Base-by-base conservation (phyloP, 2,329 filamentous ascomycete genomes). In the Alternaria sp. region DNA sequence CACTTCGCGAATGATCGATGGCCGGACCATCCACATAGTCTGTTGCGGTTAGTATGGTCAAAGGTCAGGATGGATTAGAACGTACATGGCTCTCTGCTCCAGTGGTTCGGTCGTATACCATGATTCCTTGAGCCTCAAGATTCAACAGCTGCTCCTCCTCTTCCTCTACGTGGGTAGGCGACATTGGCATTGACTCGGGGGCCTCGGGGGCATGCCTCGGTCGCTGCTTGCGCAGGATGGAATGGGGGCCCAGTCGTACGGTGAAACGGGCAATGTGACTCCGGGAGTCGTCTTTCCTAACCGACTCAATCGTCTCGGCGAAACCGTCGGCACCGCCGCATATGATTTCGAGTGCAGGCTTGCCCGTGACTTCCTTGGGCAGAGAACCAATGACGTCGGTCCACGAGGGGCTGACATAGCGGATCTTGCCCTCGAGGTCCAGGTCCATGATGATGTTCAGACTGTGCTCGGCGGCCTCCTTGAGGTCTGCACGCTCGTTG, bases 21-120 rank as follows among this genome's bases (percentile, higher is more conserved):
- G 96, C 68, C 96, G 92, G 70, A 99, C 89, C 93, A 99, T 99
- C 96, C 96, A 99, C 96, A 99, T 99, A 17, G 93, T 97, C 93
- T 97, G 73, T 55, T 63, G 58, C 25, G n/a, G 61, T 80, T 69
- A 80, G 69, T 61, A 63, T 43, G n/a, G 8, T n/a, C 21, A 51
- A 50, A 64, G 7, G 10, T 23, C 10, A 25, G 19, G 9, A 47
- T n/a, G 45, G 13, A 25, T 47, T 32, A 9, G 12, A 43, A 86
- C 92, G 85, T 87, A 96, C 93, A 85, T 98, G 95, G 75, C 93
- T 96, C 78, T 96, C 92, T 59, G 90, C 91, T 55, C 93, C 93
- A 40, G 93, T 92, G 12, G 91, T 88, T 65, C 91, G 89, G 79
- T 98, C 94, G 78, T 97, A 98, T 7, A 98, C 93, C 91, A 98